Base-by-base conservation (phyloP, 1,139 yeast species). In the Sugiyamaella grinbergsii region DNA sequence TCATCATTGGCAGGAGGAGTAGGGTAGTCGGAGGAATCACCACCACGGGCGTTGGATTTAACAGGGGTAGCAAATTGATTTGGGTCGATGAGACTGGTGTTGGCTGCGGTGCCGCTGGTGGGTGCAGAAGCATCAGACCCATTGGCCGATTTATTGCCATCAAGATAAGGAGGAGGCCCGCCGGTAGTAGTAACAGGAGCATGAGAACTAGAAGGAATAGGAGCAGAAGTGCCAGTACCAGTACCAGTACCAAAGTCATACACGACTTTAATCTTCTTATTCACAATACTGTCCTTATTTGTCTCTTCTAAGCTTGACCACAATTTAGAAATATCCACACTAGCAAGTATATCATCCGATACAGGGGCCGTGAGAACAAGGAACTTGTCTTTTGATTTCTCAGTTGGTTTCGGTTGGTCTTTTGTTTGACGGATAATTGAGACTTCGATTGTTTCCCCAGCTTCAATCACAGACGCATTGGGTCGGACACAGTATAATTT, bases 401-500 rank as follows among this genome's bases (percentile, higher is more conserved):
- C 80, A 62, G 82, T 88, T 47, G 79, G 70, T 8, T 82, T 76
- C 54, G 94, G 91, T 55, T 87, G 90, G 61, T 83, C 83, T 51
- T 83, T 74, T 62, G 96, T 96, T 69, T 91, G 91, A 58, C 90
- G 82, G 62, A 89, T 88, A 60, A 93, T 85, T 46, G 91, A 80
- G 47, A 93, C 87, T 53, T 85, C 81, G 50, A 83, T 74, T 10
- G 83, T 71, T 57, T 80, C 80, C 34, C 95, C 94, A 11, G 98
- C 93, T 37, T 75, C 77, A 52, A 93, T 76, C 37, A 85, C 72
- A 23, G 95, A 81, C 52, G 97, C 94, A 69, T 91, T 93, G 54
- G 98, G 98, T 71, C 96, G 84, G 50, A 93, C 98, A 70, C 96
- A 88, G 75, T 91, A 88, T 68, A 89, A 78, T 70, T 88, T 91